Conservation (phyloP, 805 yeast genomes). For the Wickerhamomyces bovis region DNA sequence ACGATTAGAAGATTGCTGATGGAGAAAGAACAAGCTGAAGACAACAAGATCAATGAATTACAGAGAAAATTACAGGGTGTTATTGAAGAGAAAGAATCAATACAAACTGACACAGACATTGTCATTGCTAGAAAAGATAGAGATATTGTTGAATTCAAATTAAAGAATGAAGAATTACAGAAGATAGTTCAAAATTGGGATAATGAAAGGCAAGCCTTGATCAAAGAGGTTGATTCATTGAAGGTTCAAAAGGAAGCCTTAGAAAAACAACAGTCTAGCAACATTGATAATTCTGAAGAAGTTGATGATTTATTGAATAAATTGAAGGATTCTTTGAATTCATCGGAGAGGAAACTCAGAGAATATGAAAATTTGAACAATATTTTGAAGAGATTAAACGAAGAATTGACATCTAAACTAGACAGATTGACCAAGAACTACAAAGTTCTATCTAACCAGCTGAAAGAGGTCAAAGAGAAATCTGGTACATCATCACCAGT, state of each 20-base stretch:
- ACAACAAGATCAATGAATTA: constrained; percentile 46
- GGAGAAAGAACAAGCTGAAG: constrained; percentile 60
- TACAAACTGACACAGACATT: constrained; percentile 48
- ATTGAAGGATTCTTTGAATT: constrained; percentile 47
- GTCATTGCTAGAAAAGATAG: constrained; percentile 50
- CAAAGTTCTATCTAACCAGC: constrained; percentile 47
- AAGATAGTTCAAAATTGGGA: constrained; percentile 30
- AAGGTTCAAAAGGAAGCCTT: constrained; percentile 24
- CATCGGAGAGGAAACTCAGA: constrained; percentile 43
- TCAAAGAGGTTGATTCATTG: constrained; percentile 26
- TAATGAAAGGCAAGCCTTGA: constrained; percentile 28
- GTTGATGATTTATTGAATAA: constrained; percentile 30
- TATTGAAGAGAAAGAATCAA: constrained; percentile 53
- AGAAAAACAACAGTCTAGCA: constrained; percentile 23
- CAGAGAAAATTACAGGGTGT: constrained; percentile 43
- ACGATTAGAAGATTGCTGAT: constrained; percentile 62
- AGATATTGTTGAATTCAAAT: constrained; percentile 58
- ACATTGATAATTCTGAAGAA: constrained; percentile 26
- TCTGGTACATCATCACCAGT: constrained; percentile 23
- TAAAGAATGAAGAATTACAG: constrained; percentile 37
- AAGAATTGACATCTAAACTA: constrained; percentile 60
- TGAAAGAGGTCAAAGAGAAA: constrained; percentile 29
- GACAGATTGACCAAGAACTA: constrained; percentile 68
- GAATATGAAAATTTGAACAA: constrained; percentile 50
- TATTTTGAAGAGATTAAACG: constrained; percentile 54